Evolutionary conservation across 148 eudicot species (phyloP).

Genomic region (Silene conica): DNA sequence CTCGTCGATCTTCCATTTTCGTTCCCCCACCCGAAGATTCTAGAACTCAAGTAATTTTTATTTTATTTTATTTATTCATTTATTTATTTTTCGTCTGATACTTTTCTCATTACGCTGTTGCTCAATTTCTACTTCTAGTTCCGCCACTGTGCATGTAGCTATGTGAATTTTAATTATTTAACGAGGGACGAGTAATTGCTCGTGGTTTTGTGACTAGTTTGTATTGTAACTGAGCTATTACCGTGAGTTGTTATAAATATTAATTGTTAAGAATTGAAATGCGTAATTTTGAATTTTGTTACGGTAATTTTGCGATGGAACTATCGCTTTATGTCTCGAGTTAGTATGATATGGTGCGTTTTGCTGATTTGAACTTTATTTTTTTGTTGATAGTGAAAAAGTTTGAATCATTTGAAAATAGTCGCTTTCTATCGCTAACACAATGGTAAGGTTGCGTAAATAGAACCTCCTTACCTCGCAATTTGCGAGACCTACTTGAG

Average conservation of each 20-base stretch:
- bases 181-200: too few relatives aligned
- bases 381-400: background rate
- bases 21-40: conserved; percentile 16
- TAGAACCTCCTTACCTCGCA: background rate
- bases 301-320: background rate
- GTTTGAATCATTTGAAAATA: too few relatives aligned
- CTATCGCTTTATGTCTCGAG: background rate
- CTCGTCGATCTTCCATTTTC: conserved; percentile 25
- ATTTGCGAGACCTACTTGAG: background rate
- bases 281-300: background rate
- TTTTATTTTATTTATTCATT: too few relatives aligned
- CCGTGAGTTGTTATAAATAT: background rate
- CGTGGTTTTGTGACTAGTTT: too few relatives aligned
- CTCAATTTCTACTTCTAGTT: too few relatives aligned
- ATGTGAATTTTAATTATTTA: too few relatives aligned
- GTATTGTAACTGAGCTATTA: too few relatives aligned
- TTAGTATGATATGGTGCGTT: background rate
- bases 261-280: background rate
- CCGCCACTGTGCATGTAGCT: too few relatives aligned
- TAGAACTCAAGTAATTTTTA: background rate
- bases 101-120: background rate
- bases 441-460: background rate
- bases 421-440: background rate
- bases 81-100: too few relatives aligned
- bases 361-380: background rate